These are phyloP conservation scores for Bipolaris victoriae DNA, from an alignment of 2,329 filamentous ascomycete genomes.

Conservation along the genomic window DNA sequence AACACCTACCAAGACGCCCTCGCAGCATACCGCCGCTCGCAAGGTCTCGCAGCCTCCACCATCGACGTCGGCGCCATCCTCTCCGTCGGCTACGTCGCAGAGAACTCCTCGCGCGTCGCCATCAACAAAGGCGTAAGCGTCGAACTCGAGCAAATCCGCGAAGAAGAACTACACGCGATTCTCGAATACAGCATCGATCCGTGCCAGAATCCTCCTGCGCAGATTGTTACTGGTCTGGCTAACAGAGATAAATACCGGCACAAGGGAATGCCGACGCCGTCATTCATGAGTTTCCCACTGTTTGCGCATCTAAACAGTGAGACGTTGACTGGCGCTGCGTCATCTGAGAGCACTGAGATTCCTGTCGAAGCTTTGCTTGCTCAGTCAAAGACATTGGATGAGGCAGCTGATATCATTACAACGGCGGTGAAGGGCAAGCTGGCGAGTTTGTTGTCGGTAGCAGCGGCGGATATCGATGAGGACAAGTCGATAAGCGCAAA, in stretches of 20 bases:
- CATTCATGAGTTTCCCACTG: slow-evolving; percentile 1
- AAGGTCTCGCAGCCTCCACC: not conserved
- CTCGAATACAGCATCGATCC: slow-evolving; percentile 1
- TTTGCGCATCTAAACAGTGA: not conserved
- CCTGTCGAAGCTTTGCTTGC: not conserved
- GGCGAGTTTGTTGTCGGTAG: not conserved
- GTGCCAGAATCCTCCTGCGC: not conserved
- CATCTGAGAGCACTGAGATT: not conserved
- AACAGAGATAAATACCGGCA: slow-evolving; percentile 1
- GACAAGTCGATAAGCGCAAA: slow-evolving; percentile 1
- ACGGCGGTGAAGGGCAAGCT: not conserved
- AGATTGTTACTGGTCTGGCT: not conserved
- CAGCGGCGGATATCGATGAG: slow-evolving; percentile 1
- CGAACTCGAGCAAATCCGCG: slow-evolving; percentile 2
- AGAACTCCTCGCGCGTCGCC: not conserved
- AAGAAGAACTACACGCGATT: slow-evolving; percentile 2
- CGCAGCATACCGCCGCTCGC: slow-evolving; percentile 7
- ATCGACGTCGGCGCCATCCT: slow-evolving; percentile 6
- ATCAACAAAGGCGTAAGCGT: slow-evolving; percentile 5
- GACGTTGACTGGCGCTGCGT: not conserved
- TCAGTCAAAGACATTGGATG: not conserved
- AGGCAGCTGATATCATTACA: not conserved
- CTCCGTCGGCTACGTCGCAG: slow-evolving; percentile 4
- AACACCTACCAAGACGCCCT: slow-evolving; percentile 13
- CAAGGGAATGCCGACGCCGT: slow-evolving; percentile 2